Evolutionary conservation across 2,329 filamentous ascomycete genomes (phyloP).

Genomic region (Alternaria hordeiaustralica): DNA sequence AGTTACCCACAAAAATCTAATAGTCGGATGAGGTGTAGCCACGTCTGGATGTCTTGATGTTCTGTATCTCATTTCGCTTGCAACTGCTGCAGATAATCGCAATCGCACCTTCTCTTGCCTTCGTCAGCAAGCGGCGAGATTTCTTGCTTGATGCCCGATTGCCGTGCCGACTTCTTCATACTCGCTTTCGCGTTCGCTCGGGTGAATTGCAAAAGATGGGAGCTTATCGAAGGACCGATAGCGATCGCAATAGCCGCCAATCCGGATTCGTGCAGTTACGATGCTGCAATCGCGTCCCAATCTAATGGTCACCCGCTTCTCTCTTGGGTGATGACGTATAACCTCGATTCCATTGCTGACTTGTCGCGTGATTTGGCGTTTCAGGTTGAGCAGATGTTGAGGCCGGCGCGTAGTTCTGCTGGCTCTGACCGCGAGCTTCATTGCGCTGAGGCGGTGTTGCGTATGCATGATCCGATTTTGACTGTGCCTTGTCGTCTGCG

Average conservation of each 20-base stretch:
- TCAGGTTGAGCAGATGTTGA: constrained; percentile 41
- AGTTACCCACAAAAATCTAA: too few species aligned
- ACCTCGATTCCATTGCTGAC: constrained; percentile 42
- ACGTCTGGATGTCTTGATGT: constrained; percentile 24
- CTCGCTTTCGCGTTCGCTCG: constrained; percentile 13
- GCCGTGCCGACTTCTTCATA: neutral
- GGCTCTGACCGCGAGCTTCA: constrained; percentile 32
- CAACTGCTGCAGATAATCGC: constrained; percentile 28
- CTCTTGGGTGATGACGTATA: constrained; percentile 46
- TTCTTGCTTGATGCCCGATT: neutral
- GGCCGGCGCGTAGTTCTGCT: constrained; percentile 32
- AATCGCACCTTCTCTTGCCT: constrained; percentile 2
- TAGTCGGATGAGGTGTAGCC: too few species aligned
- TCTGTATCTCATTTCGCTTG: constrained; percentile 46
- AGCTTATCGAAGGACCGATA: constrained; percentile 21
- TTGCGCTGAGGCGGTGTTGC: constrained; percentile 29
- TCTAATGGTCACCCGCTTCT: constrained; percentile 46
- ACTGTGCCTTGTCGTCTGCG: constrained; percentile 27
- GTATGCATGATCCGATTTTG: constrained; percentile 29
- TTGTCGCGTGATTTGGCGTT: constrained; percentile 40
- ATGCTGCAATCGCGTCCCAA: constrained; percentile 32
- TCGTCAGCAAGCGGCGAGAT: neutral
- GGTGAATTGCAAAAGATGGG: constrained; percentile 3
- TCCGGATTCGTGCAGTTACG: constrained; percentile 22
- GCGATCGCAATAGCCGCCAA: constrained; percentile 6